Base-by-base conservation (phyloP, 495 filamentous ascomycete species). In the Aspergillus nidulans region DNA sequence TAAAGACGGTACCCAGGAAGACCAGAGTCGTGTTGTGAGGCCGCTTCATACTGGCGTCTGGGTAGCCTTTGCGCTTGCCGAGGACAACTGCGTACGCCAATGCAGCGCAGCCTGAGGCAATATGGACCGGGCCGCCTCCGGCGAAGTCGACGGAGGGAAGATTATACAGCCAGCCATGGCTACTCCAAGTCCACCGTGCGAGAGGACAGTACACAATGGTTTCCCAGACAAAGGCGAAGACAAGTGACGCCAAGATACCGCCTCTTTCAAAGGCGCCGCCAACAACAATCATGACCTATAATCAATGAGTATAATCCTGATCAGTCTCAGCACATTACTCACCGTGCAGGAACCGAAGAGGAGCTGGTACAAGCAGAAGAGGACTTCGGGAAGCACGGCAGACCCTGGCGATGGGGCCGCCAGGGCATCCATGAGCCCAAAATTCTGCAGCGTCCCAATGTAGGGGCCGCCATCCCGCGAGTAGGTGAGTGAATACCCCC, bases 141-240 rank as follows among this genome's bases (percentile, higher is more conserved):
- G 81, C 80, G 57, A 79, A 83, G 58, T 83, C 81, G 18, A 82
- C 72, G 5, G 78, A 73, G 0, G 75, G 76, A 1, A 81, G 66
- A 48, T 80, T 80, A 62, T 73, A 81, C 12, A 82, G 57, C 81
- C 81, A 85, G 2, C 81, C 81, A 20, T 77, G 75, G 30, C 69
- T 59, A 62, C 82, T 82, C 81, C 81, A 85, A 1, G 81, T 82
- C 81, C 81, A 83, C 59, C 77, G 78, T 6, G 80, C 81, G 43
- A 84, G 68, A 1, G 79, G 80, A 56, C 77, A 81, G 64, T 85
- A 84, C 38, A 84, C 79, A 46, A 83, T 70, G 9, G 81, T 83
- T 4, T 80, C 77, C 81, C 81, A 84, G 53, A 66, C 70, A 66
- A 85, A 84, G 56, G 71, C 71, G 58, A 84, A 85, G 21, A 84